A percentile compares a stretch with the other conserved stretches of the same genome.
phyloP scores from a whole-genome alignment of 2,329 filamentous ascomycete genomes.

The Cladophialophora exuberans region DNA sequence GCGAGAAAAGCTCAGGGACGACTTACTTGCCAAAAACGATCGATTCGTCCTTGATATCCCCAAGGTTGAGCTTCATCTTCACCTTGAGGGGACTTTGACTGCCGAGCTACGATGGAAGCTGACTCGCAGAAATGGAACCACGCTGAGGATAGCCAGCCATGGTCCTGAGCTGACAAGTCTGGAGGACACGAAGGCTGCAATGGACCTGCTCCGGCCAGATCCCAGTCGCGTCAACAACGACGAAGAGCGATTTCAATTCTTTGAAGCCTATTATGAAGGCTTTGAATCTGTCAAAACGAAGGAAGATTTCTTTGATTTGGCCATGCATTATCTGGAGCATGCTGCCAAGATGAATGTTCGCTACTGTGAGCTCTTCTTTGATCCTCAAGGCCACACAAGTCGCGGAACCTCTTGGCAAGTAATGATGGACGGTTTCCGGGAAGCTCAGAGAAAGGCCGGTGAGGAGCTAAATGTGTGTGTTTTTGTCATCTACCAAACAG shows the following conservation, averaged over 20 bases:
- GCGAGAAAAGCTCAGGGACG: conserved; percentile 5
- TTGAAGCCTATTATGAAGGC: conserved; percentile 41
- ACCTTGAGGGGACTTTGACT: conserved; percentile 44
- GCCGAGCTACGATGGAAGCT: conserved; percentile 24
- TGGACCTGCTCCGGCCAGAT: conserved; percentile 18
- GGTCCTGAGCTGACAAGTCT: conserved; percentile 15
- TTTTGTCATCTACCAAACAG: conserved; percentile 5
- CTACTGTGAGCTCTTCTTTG: conserved; percentile 49
- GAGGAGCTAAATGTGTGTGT: conserved; percentile 36
- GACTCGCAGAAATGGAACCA: conserved; percentile 22
- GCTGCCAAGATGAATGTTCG: conserved; percentile 43
- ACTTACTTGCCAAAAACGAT: conserved; percentile 36
- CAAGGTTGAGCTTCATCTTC: conserved; percentile 53
- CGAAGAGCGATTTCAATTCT: conserved; percentile 32
- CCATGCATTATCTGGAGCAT: conserved; percentile 44
- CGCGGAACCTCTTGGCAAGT: conserved; percentile 39
- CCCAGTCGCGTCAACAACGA: conserved; percentile 18
- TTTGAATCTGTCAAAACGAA: conserved; percentile 41
- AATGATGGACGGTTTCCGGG: conserved; percentile 43
- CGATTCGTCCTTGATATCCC: conserved; percentile 45
- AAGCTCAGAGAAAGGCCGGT: conserved; percentile 39
- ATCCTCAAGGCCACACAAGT: conserved; percentile 48
- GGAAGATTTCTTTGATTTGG: conserved; percentile 47
- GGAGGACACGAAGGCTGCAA: conserved; percentile 13
- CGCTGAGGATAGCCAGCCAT: not conserved